Conservation (phyloP, 2,329 filamentous ascomycete species). For the Talaromyces piceae region DNA sequence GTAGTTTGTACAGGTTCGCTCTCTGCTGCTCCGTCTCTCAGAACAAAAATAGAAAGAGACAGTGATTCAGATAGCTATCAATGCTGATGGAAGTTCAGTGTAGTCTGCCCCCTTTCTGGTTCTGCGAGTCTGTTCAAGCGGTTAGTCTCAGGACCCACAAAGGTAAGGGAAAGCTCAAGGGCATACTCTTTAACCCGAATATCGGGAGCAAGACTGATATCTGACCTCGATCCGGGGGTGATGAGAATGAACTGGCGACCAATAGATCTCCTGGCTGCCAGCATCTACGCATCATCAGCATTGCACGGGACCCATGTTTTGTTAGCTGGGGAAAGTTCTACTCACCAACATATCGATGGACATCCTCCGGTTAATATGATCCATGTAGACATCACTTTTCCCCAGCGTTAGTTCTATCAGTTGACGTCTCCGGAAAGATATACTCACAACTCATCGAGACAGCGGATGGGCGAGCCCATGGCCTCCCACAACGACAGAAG, state of each 20-base stretch:
- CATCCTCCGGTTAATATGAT: conserved; percentile 86
- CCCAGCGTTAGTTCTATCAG: conserved; percentile 13
- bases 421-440: neutral
- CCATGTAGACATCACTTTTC: conserved; percentile 87
- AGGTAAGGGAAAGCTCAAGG: neutral
- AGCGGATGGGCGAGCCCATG: conserved; percentile 91
- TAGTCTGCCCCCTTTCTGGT: conserved; percentile 38
- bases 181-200: conserved; percentile 39
- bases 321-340: too few species aligned
- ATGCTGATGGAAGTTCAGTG: conserved; percentile 26
- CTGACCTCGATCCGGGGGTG: conserved; percentile 74
- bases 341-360: conserved; percentile 88
- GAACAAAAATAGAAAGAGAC: neutral
- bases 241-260: conserved; percentile 94
- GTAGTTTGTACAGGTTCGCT: neutral
- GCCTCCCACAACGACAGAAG: conserved; percentile 93
- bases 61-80: conserved; percentile 2
- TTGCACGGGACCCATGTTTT: conserved; percentile 3
- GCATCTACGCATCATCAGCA: conserved; percentile 50
- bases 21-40: neutral
- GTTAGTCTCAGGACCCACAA: neutral
- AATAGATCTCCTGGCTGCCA: conserved; percentile 75
- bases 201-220: conserved; percentile 39
- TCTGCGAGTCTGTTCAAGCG: conserved; percentile 30
- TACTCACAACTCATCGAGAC: conserved; percentile 79